phyloP scores from a whole-genome alignment of 257 asterid genomes.

The Solanum chilense region DNA sequence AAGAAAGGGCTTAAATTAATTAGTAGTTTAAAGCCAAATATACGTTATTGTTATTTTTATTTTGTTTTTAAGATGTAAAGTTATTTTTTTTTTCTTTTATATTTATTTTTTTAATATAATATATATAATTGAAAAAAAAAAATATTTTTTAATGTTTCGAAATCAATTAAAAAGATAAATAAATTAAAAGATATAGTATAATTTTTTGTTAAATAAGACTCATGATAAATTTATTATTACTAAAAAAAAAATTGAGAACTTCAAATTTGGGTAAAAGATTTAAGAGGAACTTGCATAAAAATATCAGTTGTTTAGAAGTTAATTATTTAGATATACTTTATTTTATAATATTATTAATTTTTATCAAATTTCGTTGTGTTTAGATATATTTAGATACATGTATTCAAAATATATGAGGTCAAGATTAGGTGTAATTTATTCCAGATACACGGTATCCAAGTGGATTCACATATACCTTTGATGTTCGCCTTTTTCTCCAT shows the following conservation, averaged over 20 bases:
- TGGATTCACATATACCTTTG: too few species aligned
- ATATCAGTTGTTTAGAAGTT: not conserved
- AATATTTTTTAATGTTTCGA: not conserved
- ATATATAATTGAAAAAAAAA: too few species aligned
- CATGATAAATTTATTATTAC: too few species aligned
- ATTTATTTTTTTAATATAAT: too few species aligned
- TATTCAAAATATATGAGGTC: fast-evolving
- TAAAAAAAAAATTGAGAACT: not conserved
- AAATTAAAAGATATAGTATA: not conserved
- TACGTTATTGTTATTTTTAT: too few species aligned
- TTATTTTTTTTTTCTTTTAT: too few species aligned
- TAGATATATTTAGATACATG: too few species aligned
- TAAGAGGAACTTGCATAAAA: not conserved
- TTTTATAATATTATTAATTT: too few species aligned
- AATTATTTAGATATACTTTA: too few species aligned
- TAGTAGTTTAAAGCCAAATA: not conserved
- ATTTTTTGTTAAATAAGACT: not conserved
- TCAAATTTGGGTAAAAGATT: not conserved
- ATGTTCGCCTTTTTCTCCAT: not conserved
- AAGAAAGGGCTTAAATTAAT: not conserved
- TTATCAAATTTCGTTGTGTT: not conserved
- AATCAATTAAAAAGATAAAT: too few species aligned
- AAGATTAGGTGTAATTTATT: too few species aligned
- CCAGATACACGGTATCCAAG: not conserved
- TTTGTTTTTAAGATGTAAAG: not conserved